Conservation (phyloP, 192 early-diverging fungal genomes). For the Hyaloraphidium curvatum region DNA sequence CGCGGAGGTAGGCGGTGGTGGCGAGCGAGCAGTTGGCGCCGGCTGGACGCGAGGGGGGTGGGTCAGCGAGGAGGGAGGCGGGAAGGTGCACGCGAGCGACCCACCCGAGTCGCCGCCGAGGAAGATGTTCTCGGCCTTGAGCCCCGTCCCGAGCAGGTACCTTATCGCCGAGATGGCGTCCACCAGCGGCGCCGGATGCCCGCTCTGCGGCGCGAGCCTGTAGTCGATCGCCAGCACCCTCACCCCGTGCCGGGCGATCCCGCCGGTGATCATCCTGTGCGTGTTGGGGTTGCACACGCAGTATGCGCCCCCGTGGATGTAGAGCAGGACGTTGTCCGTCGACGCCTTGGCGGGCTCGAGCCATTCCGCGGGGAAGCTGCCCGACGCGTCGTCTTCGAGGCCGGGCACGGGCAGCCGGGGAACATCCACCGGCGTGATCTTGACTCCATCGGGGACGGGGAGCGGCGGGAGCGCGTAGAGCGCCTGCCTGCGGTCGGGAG, state of each 20-base stretch:
- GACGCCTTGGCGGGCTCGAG: neutral
- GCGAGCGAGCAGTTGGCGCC: neutral
- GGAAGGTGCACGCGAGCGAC: neutral
- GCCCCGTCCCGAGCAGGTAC: neutral
- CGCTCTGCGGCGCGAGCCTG: neutral
- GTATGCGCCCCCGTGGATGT: slow-evolving; percentile 1
- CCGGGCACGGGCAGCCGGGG: neutral
- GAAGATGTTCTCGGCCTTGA: neutral
- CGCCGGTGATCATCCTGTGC: neutral
- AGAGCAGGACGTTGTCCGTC: neutral
- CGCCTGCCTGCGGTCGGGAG: no score
- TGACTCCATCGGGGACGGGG: neutral
- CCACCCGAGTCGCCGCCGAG: neutral
- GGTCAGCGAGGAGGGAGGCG: neutral
- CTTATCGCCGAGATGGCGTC: neutral
- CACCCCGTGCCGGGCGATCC: neutral
- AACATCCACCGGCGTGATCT: neutral
- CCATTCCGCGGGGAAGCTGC: neutral
- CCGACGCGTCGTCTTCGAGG: neutral
- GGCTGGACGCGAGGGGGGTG: neutral
- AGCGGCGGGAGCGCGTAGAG: no score
- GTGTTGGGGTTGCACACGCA: neutral
- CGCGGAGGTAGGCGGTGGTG: neutral
- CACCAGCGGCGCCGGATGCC: neutral
- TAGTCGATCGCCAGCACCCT: neutral